Evolutionary conservation across 768 basidiomycete genomes (phyloP).

Genomic region (Xerocomellus dryophilus): DNA sequence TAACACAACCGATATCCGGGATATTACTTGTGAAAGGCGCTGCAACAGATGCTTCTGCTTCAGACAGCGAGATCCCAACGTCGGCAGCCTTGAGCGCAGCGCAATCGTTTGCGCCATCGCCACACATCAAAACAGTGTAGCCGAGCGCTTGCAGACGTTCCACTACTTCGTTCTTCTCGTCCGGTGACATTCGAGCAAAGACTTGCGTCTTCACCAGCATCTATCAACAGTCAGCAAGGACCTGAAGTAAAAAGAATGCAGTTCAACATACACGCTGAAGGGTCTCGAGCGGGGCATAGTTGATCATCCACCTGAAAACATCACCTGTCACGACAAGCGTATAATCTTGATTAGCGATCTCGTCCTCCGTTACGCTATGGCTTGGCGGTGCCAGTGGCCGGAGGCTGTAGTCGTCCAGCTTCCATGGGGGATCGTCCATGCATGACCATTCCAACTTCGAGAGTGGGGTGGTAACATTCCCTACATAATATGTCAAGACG

Average conservation of each 20-base stretch:
- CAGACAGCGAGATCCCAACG: conserved; percentile 93
- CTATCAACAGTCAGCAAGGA: conserved; percentile 39
- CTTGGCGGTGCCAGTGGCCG: conserved; percentile 75
- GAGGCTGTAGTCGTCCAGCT: conserved; percentile 84
- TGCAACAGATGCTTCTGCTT: conserved; percentile 97
- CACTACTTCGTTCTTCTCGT: conserved; percentile 98
- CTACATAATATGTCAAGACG: conserved; percentile 33
- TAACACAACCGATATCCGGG: conserved; percentile 92
- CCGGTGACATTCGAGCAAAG: conserved; percentile 98
- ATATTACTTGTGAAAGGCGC: conserved; percentile 94
- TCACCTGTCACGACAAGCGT: conserved; percentile 91
- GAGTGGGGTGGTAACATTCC: conserved; percentile 46
- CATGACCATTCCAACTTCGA: conserved; percentile 86
- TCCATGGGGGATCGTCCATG: conserved; percentile 83
- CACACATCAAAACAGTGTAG: conserved; percentile 97
- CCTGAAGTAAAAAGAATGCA: background rate
- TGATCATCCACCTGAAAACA: conserved; percentile 97
- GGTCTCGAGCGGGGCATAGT: conserved; percentile 90
- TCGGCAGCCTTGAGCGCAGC: conserved; percentile 98
- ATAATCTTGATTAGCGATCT: conserved; percentile 81
- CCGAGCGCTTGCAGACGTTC: conserved; percentile 90
- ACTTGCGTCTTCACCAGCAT: conserved; percentile 97
- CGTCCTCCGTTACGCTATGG: conserved; percentile 66
- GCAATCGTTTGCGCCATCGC: conserved; percentile 98
- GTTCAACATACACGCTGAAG: conserved; percentile 67